Conservation (phyloP, 495 filamentous ascomycete species). For the Lophiotrema nucula region DNA sequence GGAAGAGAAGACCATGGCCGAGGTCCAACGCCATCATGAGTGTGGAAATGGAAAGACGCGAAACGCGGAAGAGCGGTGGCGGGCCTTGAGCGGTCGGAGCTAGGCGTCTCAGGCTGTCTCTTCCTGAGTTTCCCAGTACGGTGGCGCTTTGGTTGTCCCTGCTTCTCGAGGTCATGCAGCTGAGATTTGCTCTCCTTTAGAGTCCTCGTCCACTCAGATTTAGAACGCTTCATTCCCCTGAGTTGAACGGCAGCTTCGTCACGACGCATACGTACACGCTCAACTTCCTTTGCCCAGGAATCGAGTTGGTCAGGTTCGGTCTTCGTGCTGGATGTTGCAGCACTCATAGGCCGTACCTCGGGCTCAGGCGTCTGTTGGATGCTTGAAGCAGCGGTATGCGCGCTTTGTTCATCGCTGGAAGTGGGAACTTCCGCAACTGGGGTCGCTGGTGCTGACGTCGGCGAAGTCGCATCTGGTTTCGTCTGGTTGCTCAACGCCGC, state of each 20-base stretch:
- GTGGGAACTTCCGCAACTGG: background rate
- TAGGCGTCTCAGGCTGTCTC: background rate
- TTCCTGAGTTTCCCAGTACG: background rate
- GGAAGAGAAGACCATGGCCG: background rate
- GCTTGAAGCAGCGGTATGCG: background rate
- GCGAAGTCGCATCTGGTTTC: background rate
- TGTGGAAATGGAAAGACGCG: background rate
- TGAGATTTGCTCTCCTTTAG: slow-evolving; percentile 27
- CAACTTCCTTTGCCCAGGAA: slow-evolving; percentile 27
- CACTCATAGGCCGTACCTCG: slow-evolving; percentile 1
- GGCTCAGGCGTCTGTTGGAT: background rate
- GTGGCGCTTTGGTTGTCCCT: slow-evolving; percentile 7
- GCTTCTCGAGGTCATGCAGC: slow-evolving; percentile 24
- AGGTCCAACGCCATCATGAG: background rate
- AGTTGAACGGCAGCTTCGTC: slow-evolving; percentile 25
- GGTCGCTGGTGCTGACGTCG: background rate
- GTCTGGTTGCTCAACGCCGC: background rate
- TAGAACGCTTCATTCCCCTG: slow-evolving; percentile 25
- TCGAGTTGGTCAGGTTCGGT: slow-evolving; percentile 8
- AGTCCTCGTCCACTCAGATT: slow-evolving; percentile 24
- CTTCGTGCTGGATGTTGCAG: background rate
- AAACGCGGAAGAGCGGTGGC: background rate
- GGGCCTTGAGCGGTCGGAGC: background rate
- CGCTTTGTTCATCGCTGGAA: background rate
- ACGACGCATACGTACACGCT: slow-evolving; percentile 21